Evolutionary conservation across 2,329 filamentous ascomycete species (phyloP).

Genomic region (Rugonectria rugulosa): DNA sequence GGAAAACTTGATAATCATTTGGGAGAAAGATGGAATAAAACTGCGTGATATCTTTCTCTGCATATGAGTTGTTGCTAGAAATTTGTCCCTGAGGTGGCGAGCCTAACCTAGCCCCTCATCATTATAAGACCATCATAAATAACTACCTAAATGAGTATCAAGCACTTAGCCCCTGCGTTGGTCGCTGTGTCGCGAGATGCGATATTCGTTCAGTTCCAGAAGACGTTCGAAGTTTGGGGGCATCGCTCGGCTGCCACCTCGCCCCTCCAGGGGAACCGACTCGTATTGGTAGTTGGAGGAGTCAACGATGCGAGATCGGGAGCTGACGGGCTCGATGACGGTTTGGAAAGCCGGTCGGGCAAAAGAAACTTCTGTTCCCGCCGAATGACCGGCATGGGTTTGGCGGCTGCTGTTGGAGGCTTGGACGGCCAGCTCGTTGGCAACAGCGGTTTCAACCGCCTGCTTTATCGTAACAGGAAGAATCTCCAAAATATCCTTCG

Average conservation of each 20-base stretch:
- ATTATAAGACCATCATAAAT: too few relatives aligned
- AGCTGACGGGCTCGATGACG: background rate
- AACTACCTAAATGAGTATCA: too few relatives aligned
- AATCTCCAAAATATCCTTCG: background rate
- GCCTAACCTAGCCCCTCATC: too few relatives aligned
- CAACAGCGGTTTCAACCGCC: background rate
- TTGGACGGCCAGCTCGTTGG: background rate
- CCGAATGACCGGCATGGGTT: background rate
- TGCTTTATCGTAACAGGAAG: background rate
- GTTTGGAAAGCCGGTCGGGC: background rate
- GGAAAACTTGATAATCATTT: too few relatives aligned
- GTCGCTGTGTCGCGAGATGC: too few relatives aligned
- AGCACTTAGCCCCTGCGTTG: too few relatives aligned
- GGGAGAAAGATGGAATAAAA: too few relatives aligned
- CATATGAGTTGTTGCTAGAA: too few relatives aligned
- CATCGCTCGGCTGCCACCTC: background rate
- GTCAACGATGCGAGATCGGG: background rate
- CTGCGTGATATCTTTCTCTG: too few relatives aligned
- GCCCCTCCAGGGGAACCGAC: background rate
- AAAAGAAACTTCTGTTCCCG: background rate
- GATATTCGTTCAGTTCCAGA: too few relatives aligned
- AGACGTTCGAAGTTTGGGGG: too few relatives aligned
- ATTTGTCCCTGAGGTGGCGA: too few relatives aligned
- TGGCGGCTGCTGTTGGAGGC: background rate
- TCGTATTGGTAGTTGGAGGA: background rate